A percentile compares a stretch with the other conserved stretches of the same genome.
Conservation (phyloP, 192 early-diverging fungal species). For the Physocladia obscura region DNA sequence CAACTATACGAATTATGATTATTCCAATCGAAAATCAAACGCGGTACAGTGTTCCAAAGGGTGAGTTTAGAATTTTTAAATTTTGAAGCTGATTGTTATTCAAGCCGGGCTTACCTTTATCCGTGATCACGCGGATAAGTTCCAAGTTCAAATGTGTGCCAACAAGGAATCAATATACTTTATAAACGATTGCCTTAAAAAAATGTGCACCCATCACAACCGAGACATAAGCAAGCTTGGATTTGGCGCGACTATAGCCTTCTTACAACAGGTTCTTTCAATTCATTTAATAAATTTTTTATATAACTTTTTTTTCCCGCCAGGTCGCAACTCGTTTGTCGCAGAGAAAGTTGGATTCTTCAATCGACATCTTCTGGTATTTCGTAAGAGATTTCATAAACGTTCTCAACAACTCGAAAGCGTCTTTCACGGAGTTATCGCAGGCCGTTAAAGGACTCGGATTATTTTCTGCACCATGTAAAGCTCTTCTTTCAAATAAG, state of each 20-base stretch:
- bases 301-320: neutral
- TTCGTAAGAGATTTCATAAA: slow-evolving; percentile 49
- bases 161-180: slow-evolving; percentile 13
- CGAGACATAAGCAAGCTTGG: slow-evolving; percentile 18
- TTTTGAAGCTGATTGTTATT: neutral
- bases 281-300: too few species aligned
- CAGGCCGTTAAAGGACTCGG: slow-evolving; percentile 71
- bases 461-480: slow-evolving; percentile 63
- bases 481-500: slow-evolving; percentile 39
- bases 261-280: slow-evolving; percentile 11
- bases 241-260: slow-evolving; percentile 6
- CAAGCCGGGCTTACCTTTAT: slow-evolving; percentile 17
- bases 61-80: slow-evolving; percentile 9
- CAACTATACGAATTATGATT: slow-evolving; percentile 19
- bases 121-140: slow-evolving; percentile 14
- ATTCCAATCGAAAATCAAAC: slow-evolving; percentile 32
- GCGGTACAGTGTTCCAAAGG: slow-evolving; percentile 34
- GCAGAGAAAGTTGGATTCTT: slow-evolving; percentile 19
- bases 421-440: slow-evolving; percentile 50
- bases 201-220: slow-evolving; percentile 20
- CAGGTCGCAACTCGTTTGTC: too few species aligned
- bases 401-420: slow-evolving; percentile 35
- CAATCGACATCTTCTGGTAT: slow-evolving; percentile 40
- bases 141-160: slow-evolving; percentile 11
- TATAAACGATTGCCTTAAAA: slow-evolving; percentile 17